phyloP scores from a whole-genome alignment of 441 rosid species.

The Gossypium schwendimanii region DNA sequence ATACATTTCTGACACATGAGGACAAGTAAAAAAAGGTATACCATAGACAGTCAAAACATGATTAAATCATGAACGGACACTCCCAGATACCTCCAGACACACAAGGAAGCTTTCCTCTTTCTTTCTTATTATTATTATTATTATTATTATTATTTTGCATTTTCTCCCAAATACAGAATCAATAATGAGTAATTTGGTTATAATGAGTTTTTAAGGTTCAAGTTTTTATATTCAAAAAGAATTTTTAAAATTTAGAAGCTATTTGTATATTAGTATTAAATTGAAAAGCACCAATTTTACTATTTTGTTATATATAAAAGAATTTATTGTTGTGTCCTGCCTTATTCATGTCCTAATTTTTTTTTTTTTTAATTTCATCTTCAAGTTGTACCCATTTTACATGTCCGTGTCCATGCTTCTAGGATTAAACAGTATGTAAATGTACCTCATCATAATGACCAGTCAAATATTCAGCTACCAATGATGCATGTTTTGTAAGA shows the following conservation, averaged over 20 bases:
- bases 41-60: not conserved
- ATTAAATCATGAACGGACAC: not conserved
- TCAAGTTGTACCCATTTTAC: not conserved
- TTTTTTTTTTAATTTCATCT: not conserved
- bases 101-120: too few species aligned
- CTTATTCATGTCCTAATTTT: not conserved
- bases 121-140: too few species aligned
- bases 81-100: too few species aligned
- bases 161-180: not conserved
- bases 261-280: too few species aligned
- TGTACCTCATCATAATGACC: slow-evolving; percentile 80
- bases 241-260: too few species aligned
- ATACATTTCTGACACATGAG: not conserved
- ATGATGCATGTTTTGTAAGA: slow-evolving; percentile 67
- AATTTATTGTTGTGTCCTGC: not conserved
- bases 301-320: too few species aligned
- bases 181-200: not conserved
- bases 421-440: slow-evolving; percentile 11
- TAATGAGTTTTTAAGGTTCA: not conserved
- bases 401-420: not conserved
- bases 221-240: not conserved
- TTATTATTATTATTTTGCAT: not conserved
- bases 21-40: not conserved
- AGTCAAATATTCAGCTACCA: slow-evolving; percentile 76
- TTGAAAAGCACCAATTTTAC: too few species aligned